Percentiles rank a stretch among this genome's conserved stretches.
phyloP scores from a whole-genome alignment of 805 yeast genomes.

The Cephaloascus fragrans region DNA sequence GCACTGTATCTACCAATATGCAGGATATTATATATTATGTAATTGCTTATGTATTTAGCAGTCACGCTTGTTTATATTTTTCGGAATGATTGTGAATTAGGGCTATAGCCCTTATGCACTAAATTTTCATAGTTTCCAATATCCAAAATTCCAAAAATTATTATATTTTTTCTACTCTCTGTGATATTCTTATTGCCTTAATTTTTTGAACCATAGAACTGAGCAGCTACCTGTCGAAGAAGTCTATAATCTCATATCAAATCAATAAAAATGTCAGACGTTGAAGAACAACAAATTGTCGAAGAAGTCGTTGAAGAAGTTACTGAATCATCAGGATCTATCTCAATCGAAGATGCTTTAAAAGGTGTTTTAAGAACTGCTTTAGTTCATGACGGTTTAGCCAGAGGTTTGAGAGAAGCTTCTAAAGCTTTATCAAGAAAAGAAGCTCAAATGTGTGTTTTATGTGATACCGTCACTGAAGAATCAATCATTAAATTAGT shows the following conservation, averaged over 20 bases:
- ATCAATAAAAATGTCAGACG: conserved; percentile 69
- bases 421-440: conserved; percentile 97
- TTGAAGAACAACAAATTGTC: conserved; percentile 78
- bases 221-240: conserved; percentile 68
- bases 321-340: conserved; percentile 77
- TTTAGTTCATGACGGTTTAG: conserved; percentile 97
- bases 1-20: too few species aligned
- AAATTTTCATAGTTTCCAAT: too few species aligned
- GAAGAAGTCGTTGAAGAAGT: conserved; percentile 80
- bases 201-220: conserved; percentile 24
- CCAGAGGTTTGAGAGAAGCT: conserved; percentile 99
- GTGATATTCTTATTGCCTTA: conserved; percentile 4
- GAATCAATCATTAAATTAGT: conserved; percentile 92
- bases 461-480: conserved; percentile 98
- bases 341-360: conserved; percentile 97
- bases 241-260: conserved; percentile 33
- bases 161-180: conserved; percentile 1
- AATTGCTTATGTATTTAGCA: too few species aligned
- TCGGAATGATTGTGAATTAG: too few species aligned
- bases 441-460: conserved; percentile 95
- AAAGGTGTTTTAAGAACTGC: conserved; percentile 97
- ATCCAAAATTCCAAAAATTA: neutral
- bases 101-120: too few species aligned
- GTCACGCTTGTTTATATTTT: too few species aligned
- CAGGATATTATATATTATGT: too few species aligned